Conservation (phyloP, 805 yeast genomes). For the Diddensiella transvaalensis region DNA sequence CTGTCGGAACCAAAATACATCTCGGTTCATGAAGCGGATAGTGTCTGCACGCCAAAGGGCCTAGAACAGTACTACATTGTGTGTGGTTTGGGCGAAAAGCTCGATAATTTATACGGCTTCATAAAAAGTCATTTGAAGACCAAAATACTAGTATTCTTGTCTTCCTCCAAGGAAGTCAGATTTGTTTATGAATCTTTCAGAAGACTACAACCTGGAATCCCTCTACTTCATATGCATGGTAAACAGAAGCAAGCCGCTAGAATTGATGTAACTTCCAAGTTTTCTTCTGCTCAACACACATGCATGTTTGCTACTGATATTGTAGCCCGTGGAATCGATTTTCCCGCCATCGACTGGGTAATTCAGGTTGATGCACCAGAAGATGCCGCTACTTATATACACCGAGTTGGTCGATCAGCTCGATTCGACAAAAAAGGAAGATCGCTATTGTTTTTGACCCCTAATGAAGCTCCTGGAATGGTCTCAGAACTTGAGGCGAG, state of each 20-base stretch:
- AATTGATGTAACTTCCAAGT: slow-evolving; percentile 74
- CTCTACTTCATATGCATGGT: slow-evolving; percentile 80
- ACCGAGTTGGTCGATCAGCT: slow-evolving; percentile 87
- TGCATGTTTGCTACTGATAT: slow-evolving; percentile 88
- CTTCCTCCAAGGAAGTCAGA: slow-evolving; percentile 89
- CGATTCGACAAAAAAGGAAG: slow-evolving; percentile 82
- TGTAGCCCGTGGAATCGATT: slow-evolving; percentile 88
- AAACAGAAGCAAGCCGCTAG: slow-evolving; percentile 88
- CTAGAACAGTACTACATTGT: slow-evolving; percentile 79
- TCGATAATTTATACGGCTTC: slow-evolving; percentile 83
- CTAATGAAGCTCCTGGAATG: slow-evolving; percentile 78
- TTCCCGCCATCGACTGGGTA: slow-evolving; percentile 95
- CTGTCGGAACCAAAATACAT: slow-evolving; percentile 60
- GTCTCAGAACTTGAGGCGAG: slow-evolving; percentile 56
- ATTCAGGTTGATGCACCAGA: slow-evolving; percentile 89
- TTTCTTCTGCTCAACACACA: slow-evolving; percentile 71
- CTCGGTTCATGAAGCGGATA: slow-evolving; percentile 41
- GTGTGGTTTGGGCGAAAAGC: slow-evolving; percentile 70
- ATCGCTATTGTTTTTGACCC: slow-evolving; percentile 77
- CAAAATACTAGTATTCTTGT: slow-evolving; percentile 77
- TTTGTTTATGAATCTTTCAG: slow-evolving; percentile 83
- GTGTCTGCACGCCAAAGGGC: slow-evolving; percentile 67
- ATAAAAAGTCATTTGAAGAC: slow-evolving; percentile 75
- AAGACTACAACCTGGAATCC: slow-evolving; percentile 87
- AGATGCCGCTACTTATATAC: slow-evolving; percentile 83